Conservation (phyloP, 2,329 filamentous ascomycete genomes). For the Orbilia ellipsospora region DNA sequence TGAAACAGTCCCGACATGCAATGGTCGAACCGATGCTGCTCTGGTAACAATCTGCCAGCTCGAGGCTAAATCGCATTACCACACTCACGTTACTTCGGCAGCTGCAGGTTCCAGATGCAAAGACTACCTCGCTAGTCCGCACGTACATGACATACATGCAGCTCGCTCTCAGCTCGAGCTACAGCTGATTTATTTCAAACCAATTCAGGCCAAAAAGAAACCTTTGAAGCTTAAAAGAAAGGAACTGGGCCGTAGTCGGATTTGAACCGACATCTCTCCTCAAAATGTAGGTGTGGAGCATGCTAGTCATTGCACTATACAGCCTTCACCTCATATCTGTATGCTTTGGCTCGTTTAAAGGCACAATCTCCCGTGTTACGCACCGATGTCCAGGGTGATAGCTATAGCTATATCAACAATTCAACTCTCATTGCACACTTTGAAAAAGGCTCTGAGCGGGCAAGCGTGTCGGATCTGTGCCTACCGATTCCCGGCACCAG, state of each 20-base stretch:
- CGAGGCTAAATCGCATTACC: background rate
- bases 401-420: no score
- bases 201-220: conserved; percentile 18
- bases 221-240: background rate
- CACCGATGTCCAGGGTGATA: no score
- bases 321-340: conserved; percentile 10
- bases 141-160: background rate
- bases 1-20: background rate
- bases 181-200: background rate
- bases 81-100: background rate
- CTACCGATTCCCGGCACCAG: background rate
- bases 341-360: background rate
- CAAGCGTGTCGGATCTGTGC: background rate
- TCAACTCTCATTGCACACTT: background rate
- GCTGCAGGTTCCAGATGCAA: conserved; percentile 12
- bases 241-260: conserved; percentile 38
- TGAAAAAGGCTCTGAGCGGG: background rate
- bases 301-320: conserved; percentile 51
- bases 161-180: background rate
- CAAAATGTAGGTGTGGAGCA: background rate
- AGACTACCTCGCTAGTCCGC: no score
- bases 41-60: no score
- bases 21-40: conserved; percentile 7
- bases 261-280: conserved; percentile 48
- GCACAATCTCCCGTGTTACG: no score